phyloP scores from a whole-genome alignment of 139 green algal species.

The Asterochloris erici region DNA sequence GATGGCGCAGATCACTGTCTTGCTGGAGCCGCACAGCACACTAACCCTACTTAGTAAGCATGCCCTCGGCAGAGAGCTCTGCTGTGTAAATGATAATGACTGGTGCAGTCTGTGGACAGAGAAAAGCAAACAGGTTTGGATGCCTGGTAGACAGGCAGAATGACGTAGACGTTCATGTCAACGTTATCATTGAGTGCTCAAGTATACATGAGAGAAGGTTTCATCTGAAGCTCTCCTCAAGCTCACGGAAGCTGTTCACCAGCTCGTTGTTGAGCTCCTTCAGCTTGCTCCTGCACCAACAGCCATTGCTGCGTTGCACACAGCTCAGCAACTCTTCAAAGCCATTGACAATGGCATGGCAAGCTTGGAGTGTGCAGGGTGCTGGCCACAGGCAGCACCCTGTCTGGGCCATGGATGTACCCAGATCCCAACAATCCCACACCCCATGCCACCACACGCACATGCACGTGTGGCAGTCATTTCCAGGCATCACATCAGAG shows the following conservation, averaged over 20 bases:
- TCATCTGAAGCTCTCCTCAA: conserved; percentile 98
- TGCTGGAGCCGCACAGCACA: too few species aligned
- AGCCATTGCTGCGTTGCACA: background rate
- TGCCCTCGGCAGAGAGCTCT: too few species aligned
- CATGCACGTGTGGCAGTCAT: too few species aligned
- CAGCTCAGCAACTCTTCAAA: background rate
- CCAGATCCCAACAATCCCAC: background rate
- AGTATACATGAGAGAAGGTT: too few species aligned
- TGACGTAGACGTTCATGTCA: too few species aligned
- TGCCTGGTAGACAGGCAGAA: background rate
- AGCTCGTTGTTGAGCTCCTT: conserved; percentile 83
- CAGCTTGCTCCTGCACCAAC: conserved; percentile 52
- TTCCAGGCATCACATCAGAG: too few species aligned
- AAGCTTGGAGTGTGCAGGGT: background rate
- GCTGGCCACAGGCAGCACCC: background rate
- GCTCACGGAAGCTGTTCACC: conserved; percentile 73
- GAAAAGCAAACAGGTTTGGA: background rate
- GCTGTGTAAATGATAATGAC: too few species aligned
- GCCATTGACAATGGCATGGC: background rate
- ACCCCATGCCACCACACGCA: background rate
- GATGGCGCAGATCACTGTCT: too few species aligned
- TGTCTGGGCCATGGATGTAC: background rate
- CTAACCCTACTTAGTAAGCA: too few species aligned
- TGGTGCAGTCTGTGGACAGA: background rate
- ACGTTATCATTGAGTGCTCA: too few species aligned